Conservation (phyloP, 2,329 filamentous ascomycete species). For the Zasmidium citrigriseum region DNA sequence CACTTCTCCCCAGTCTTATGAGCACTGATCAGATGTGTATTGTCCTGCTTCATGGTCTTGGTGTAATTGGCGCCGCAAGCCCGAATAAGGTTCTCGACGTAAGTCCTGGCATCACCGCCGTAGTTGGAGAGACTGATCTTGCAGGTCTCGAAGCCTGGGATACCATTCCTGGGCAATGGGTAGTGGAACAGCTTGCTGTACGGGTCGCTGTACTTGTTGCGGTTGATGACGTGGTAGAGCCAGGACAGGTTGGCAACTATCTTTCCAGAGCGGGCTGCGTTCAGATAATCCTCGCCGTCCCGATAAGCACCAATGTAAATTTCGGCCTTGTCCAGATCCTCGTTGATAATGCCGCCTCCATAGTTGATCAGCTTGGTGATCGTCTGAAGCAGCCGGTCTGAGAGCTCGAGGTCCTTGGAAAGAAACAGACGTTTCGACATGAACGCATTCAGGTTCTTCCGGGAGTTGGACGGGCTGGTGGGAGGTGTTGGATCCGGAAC, state of each 20-base stretch:
- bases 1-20: conserved; percentile 90
- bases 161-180: conserved; percentile 72
- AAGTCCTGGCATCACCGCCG: conserved; percentile 87
- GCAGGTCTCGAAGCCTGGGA: conserved; percentile 75
- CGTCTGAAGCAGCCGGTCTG: conserved; percentile 64
- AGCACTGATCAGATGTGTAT: conserved; percentile 93
- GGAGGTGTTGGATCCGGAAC: conserved; percentile 45
- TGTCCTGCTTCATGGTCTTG: conserved; percentile 91
- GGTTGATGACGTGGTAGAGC: conserved; percentile 89
- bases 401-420: conserved; percentile 71
- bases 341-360: conserved; percentile 70
- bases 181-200: conserved; percentile 84
- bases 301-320: conserved; percentile 88
- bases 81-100: conserved; percentile 86
- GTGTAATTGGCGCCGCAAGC: conserved; percentile 87
- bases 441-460: conserved; percentile 70
- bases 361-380: conserved; percentile 69
- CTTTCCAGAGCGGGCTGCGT: conserved; percentile 74
- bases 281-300: conserved; percentile 74
- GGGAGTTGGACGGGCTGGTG: conserved; percentile 43
- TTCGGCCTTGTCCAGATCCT: conserved; percentile 68
- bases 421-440: conserved; percentile 76
- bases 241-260: conserved; percentile 90
- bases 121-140: conserved; percentile 95
- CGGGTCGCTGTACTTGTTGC: conserved; percentile 86